Evolutionary conservation across 331 rosid genomes (phyloP), one percentile per base, ranked within the genome.

Genomic region (Malus hybrid): DNA sequence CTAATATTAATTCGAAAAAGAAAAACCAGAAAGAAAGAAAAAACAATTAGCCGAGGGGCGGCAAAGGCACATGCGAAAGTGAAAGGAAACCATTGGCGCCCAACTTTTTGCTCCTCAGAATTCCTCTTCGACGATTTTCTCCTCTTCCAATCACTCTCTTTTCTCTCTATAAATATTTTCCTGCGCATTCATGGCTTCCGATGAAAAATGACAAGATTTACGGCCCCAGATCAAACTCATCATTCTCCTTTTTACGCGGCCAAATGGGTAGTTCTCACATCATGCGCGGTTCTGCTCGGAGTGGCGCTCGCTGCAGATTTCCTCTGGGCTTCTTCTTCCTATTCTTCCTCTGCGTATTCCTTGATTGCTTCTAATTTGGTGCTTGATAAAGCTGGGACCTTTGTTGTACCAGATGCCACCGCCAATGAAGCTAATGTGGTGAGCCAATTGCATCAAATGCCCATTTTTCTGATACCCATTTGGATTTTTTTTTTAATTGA

Each of bases 31-130:
- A 52, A 52, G 5, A 2, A 3, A 39, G 24, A 60, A 1, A 34
- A 56, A 76, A 44, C 3, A 10, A 3, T 20, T 3, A 10, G 24
- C 5, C 16, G 5, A 5, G 24, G 53, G 6, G 33, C 28, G 8
- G 29, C 36, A 10, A 48, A 32, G 12, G 44, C 67, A 67, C 82
- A 46, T 30, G 77, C 28, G 11, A 65, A 19, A 34, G 68, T 8
- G 14, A 55, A 18, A 6, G 28, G 7, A 89, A 93, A 90, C 94
- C 88, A 80, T 82, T 73, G 90, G 93, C 91, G 95, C 90, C 89
- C 85, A 70, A 80, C 84, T 72, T 78, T 79, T 71, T 74, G 73
- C 79, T 56, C 46, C 48, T 66, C 39, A 11, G 69, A 75, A 12
- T 7, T 30, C 66, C 63, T 22, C 22, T 67, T 68, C 64, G 30